Evolutionary conservation across 2,329 filamentous ascomycete species (phyloP).

Genomic region (Fusarium anguioides): DNA sequence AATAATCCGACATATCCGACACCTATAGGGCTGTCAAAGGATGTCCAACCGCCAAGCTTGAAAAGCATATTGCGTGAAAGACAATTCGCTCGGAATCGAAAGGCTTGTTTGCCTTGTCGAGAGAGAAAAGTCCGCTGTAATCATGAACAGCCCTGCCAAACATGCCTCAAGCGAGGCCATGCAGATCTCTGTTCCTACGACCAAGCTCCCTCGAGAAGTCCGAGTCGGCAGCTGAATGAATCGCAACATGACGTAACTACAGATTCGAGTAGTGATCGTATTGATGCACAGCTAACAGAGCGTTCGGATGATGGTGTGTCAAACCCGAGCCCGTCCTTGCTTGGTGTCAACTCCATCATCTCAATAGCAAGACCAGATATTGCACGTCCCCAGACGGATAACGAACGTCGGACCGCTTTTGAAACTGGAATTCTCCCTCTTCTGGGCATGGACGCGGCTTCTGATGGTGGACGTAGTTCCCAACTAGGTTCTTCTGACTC

Average conservation of each 20-base stretch:
- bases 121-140: slow-evolving; percentile 30
- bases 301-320: not conserved
- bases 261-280: accelerated
- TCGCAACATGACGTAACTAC: not conserved
- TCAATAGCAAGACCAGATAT: slow-evolving; percentile 14
- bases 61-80: slow-evolving; percentile 11
- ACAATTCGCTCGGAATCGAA: slow-evolving; percentile 51
- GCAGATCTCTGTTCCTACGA: slow-evolving; percentile 18
- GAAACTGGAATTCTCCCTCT: slow-evolving; percentile 33
- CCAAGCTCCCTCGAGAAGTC: not conserved
- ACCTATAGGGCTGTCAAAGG: not conserved
- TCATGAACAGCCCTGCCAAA: slow-evolving; percentile 24
- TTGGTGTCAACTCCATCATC: slow-evolving; percentile 32
- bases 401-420: slow-evolving; percentile 24
- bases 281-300: accelerated
- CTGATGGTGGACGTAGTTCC: not conserved
- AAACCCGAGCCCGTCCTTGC: not conserved
- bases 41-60: not conserved
- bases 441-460: slow-evolving; percentile 7
- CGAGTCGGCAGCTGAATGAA: not conserved
- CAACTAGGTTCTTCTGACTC: not conserved
- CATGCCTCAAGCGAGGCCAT: slow-evolving; percentile 27
- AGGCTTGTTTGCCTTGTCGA: slow-evolving; percentile 49
- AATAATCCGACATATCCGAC: slow-evolving; percentile 4
- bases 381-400: slow-evolving; percentile 1